Evolutionary conservation across 148 eudicot genomes (phyloP).

Genomic region (Rhododendron simsii): DNA sequence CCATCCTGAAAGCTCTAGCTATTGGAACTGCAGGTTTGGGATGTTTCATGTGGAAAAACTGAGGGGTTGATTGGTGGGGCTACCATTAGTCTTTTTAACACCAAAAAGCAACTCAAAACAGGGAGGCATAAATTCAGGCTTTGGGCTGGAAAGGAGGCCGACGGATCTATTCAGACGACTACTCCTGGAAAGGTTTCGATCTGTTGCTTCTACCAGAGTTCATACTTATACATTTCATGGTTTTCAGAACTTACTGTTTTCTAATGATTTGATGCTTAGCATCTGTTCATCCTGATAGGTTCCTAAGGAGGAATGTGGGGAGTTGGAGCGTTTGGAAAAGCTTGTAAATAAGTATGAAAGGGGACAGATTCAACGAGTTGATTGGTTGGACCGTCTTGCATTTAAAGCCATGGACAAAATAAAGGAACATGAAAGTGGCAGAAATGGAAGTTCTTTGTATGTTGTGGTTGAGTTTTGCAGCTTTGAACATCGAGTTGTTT

Average conservation of each 20-base stretch:
- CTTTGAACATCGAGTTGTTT: slow-evolving; percentile 94
- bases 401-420: slow-evolving; percentile 88
- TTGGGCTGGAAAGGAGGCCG: slow-evolving; percentile 85
- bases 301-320: slow-evolving; percentile 94
- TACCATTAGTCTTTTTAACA: slow-evolving; percentile 84
- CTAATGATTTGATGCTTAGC: slow-evolving; percentile 7
- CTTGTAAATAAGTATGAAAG: slow-evolving; percentile 96
- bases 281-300: slow-evolving; percentile 40
- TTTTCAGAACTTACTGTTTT: slow-evolving; percentile 1
- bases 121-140: slow-evolving; percentile 96
- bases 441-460: slow-evolving; percentile 68
- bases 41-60: slow-evolving; percentile 81
- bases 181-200: slow-evolving; percentile 88
- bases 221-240: not conserved
- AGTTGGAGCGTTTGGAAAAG: slow-evolving; percentile 92
- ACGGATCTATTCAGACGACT: slow-evolving; percentile 68
- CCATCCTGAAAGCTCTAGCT: not conserved
- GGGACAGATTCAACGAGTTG: slow-evolving; percentile 91
- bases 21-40: slow-evolving; percentile 66
- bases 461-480: slow-evolving; percentile 86
- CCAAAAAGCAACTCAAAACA: slow-evolving; percentile 91
- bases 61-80: slow-evolving; percentile 96
- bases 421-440: slow-evolving; percentile 75
- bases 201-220: not conserved
- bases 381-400: slow-evolving; percentile 95